Evolutionary conservation across 176 grass and related monocot genomes (phyloP).

Genomic region (Chrysopogon serrulatus): DNA sequence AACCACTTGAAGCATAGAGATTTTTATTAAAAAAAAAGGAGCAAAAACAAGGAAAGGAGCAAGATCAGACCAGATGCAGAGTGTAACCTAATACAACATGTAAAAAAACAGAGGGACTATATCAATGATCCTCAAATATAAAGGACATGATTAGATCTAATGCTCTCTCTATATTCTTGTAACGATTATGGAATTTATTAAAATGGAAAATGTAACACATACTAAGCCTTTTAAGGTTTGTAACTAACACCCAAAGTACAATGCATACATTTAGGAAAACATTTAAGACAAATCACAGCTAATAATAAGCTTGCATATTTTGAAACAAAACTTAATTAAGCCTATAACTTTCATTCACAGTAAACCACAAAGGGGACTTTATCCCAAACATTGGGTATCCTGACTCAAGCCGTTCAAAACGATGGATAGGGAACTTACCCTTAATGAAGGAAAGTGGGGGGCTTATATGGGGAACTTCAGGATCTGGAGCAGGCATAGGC

Average conservation of each 20-base stretch:
- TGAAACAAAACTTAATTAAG: background rate
- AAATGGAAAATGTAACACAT: background rate
- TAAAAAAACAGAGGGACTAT: background rate
- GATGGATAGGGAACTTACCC: conserved; percentile 44
- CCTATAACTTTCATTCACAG: background rate
- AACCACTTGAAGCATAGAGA: no score
- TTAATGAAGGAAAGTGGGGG: conserved; percentile 95
- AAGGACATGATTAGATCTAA: background rate
- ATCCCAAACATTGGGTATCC: background rate
- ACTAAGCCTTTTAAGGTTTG: background rate
- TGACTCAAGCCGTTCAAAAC: background rate
- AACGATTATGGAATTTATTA: background rate
- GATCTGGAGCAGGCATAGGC: conserved; percentile 60
- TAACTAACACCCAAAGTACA: background rate
- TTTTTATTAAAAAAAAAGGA: no score
- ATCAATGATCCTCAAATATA: background rate
- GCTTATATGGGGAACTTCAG: conserved; percentile 46
- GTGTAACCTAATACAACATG: background rate
- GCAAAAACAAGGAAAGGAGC: no score
- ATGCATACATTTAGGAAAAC: background rate
- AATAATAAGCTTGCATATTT: background rate
- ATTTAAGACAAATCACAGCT: background rate
- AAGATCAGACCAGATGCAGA: no score
- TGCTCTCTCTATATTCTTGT: background rate
- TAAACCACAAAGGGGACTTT: background rate